A percentile compares a stretch with the other conserved stretches of the same genome.
These are phyloP conservation scores for Neoarthrinium moseri DNA, from an alignment of 2,329 filamentous ascomycete species.

Conservation along the genomic window DNA sequence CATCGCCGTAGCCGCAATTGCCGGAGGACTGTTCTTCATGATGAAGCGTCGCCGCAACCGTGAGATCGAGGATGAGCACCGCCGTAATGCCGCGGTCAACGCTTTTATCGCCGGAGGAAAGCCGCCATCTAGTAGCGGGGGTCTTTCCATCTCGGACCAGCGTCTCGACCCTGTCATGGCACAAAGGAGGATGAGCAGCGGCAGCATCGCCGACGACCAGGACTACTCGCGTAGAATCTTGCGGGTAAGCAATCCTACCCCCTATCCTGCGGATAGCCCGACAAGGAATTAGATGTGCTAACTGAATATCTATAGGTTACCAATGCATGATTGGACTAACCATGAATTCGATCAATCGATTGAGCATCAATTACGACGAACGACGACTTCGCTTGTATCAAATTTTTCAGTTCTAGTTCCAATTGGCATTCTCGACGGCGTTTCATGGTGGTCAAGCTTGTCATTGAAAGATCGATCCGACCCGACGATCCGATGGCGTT, in stretches of 20 bases:
- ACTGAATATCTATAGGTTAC: slow-evolving; percentile 25
- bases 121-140: slow-evolving; percentile 61
- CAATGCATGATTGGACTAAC: slow-evolving; percentile 27
- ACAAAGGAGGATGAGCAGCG: slow-evolving; percentile 82
- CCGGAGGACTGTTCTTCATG: slow-evolving; percentile 70
- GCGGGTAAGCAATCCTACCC: slow-evolving; percentile 61
- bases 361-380: slow-evolving; percentile 30
- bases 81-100: slow-evolving; percentile 75
- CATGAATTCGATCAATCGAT: slow-evolving; percentile 8
- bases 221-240: slow-evolving; percentile 96
- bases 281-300: slow-evolving; percentile 1
- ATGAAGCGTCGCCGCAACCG: slow-evolving; percentile 73
- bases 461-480: slow-evolving; percentile 28
- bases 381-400: slow-evolving; percentile 28
- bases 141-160: slow-evolving; percentile 73
- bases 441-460: slow-evolving; percentile 30
- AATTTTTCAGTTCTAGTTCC: slow-evolving; percentile 20
- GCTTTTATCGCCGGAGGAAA: slow-evolving; percentile 69
- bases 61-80: slow-evolving; percentile 81
- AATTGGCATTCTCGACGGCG: slow-evolving; percentile 32
- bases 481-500: slow-evolving; percentile 31
- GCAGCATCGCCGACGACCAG: slow-evolving; percentile 95
- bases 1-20: slow-evolving; percentile 63
- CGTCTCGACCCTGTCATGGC: slow-evolving; percentile 85
- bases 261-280: not conserved